phyloP scores from a whole-genome alignment of 106 monocot genomes.

The Dactylorhiza incarnata region DNA sequence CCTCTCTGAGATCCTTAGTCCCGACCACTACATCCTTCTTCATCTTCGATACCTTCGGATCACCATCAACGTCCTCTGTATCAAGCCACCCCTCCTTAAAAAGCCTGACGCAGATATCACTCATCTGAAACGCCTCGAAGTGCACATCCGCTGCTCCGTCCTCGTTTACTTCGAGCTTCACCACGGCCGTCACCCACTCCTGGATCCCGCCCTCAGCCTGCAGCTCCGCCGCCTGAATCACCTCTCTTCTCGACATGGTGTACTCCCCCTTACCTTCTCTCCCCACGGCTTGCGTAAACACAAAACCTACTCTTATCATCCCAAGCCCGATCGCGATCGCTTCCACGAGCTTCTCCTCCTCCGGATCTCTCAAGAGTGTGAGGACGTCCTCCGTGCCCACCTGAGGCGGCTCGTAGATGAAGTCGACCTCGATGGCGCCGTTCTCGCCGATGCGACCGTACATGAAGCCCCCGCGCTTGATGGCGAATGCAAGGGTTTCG shows the following conservation, averaged over 20 bases:
- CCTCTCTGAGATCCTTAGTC: conserved; percentile 71
- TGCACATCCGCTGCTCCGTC: conserved; percentile 83
- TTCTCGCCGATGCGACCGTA: conserved; percentile 52
- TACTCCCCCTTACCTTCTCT: conserved; percentile 58
- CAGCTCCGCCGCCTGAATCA: conserved; percentile 72
- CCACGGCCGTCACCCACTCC: conserved; percentile 91
- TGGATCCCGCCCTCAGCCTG: conserved; percentile 69
- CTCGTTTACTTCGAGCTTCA: conserved; percentile 80
- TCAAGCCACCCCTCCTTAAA: conserved; percentile 80
- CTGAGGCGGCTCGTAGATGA: conserved; percentile 98
- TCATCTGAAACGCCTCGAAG: conserved; percentile 99
- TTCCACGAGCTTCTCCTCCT: conserved; percentile 74
- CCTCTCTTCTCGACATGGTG: conserved; percentile 73
- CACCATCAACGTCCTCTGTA: conserved; percentile 46
- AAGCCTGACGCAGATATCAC: conserved; percentile 72
- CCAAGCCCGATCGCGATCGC: conserved; percentile 82
- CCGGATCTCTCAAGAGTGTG: conserved; percentile 45
- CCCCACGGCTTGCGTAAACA: conserved; percentile 85
- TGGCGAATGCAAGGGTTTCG: conserved; percentile 67
- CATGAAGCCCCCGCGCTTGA: conserved; percentile 90
- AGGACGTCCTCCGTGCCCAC: conserved; percentile 59
- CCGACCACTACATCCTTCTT: conserved; percentile 93
- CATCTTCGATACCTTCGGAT: conserved; percentile 66
- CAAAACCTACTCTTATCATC: conserved; percentile 75
- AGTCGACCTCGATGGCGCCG: conserved; percentile 48